These are phyloP conservation scores for Tremella yokohamensis DNA, from an alignment of 768 basidiomycete genomes.

Conservation along the genomic window DNA sequence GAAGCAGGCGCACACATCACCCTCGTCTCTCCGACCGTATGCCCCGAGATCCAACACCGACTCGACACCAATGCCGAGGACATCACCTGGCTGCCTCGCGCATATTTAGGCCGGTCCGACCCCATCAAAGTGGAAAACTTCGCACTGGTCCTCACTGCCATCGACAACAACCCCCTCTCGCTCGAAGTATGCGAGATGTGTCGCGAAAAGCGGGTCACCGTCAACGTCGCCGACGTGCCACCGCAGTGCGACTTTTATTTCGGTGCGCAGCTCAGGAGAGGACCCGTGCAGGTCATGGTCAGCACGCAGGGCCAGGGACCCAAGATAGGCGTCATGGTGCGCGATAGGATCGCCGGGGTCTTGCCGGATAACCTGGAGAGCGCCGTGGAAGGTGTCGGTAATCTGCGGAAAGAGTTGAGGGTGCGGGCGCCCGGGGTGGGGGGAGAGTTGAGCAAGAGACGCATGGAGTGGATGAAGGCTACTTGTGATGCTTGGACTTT, in stretches of 20 bases:
- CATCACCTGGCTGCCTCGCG: slow-evolving; percentile 69
- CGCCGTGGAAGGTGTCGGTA: slow-evolving; percentile 75
- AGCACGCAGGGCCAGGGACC: slow-evolving; percentile 93
- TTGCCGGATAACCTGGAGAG: slow-evolving; percentile 70
- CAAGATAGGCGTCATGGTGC: slow-evolving; percentile 79
- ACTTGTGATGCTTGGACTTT: slow-evolving; percentile 82
- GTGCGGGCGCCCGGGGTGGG: slow-evolving; percentile 81
- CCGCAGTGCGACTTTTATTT: slow-evolving; percentile 97
- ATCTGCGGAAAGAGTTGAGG: slow-evolving; percentile 67
- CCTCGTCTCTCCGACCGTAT: slow-evolving; percentile 75
- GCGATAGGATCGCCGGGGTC: slow-evolving; percentile 63
- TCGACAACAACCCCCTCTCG: slow-evolving; percentile 73
- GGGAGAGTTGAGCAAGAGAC: slow-evolving; percentile 66
- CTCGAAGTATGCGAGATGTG: slow-evolving; percentile 69
- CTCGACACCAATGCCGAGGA: slow-evolving; percentile 55
- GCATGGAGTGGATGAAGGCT: slow-evolving; percentile 81
- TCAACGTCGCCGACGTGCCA: slow-evolving; percentile 96
- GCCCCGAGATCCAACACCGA: slow-evolving; percentile 53
- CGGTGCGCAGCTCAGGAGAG: slow-evolving; percentile 83
- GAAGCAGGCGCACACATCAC: slow-evolving; percentile 72
- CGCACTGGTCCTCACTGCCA: slow-evolving; percentile 89
- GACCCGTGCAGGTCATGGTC: slow-evolving; percentile 91
- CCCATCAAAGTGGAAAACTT: slow-evolving; percentile 64
- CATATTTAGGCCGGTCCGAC: slow-evolving; percentile 56
- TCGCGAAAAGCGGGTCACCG: slow-evolving; percentile 67